Conservation (phyloP, 1,284 basidiomycete genomes). For the Apiotrichum montevideense region DNA sequence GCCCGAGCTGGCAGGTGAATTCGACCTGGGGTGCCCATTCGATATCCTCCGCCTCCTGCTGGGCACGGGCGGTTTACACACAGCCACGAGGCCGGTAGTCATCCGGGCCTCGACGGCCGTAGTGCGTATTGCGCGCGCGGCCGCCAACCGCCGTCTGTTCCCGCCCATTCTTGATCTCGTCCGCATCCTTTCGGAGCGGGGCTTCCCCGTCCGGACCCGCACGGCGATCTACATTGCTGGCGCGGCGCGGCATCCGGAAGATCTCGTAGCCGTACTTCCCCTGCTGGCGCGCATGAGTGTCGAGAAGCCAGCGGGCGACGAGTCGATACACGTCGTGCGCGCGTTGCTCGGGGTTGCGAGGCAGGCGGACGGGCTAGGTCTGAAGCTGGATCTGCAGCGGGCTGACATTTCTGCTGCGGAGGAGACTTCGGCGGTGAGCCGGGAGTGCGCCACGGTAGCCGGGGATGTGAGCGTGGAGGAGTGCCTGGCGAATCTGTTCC, state of each 20-base stretch:
- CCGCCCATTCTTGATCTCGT: background rate
- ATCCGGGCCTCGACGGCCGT: background rate
- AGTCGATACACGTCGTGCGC: background rate
- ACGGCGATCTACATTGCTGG: constrained; percentile 1
- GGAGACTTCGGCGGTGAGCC: no score
- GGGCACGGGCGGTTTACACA: background rate
- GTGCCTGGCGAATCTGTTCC: no score
- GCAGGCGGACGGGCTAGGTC: background rate
- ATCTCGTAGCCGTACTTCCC: constrained; percentile 1
- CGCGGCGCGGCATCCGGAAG: constrained; percentile 6
- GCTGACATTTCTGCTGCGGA: no score
- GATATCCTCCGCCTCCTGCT: background rate
- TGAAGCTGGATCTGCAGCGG: no score
- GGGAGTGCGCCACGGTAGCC: no score
- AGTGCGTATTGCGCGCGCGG: constrained; percentile 1
- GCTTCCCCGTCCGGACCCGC: background rate
- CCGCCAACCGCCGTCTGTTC: background rate
- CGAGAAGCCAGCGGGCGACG: background rate
- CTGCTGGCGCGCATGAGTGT: background rate
- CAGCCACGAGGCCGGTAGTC: background rate
- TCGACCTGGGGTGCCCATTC: background rate
- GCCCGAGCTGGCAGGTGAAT: background rate
- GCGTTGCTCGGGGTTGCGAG: background rate
- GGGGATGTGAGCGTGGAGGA: no score
- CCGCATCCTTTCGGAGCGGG: background rate